A percentile compares a stretch with the other conserved stretches of the same genome.
These are phyloP conservation scores for Ochromonas danica DNA, from an alignment of 108 stramenopile species.

Conservation along the genomic window DNA sequence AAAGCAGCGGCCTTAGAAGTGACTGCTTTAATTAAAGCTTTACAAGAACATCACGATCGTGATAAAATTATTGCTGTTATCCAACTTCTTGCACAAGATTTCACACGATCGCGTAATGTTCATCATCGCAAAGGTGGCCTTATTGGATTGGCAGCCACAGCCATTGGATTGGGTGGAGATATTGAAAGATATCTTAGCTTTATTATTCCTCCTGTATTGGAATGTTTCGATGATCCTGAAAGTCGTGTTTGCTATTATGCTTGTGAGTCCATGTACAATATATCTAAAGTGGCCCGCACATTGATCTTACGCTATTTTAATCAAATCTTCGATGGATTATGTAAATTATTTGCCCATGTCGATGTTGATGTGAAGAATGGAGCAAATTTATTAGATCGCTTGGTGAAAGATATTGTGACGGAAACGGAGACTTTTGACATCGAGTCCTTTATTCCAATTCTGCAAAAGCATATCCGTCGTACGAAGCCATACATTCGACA, in stretches of 20 bases:
- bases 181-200: conserved; percentile 69
- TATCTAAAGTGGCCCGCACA: conserved; percentile 86
- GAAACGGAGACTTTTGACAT: conserved; percentile 86
- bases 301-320: conserved; percentile 81
- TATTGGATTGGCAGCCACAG: conserved; percentile 90
- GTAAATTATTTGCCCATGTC: conserved; percentile 90
- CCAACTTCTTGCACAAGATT: conserved; percentile 82
- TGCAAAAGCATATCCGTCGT: conserved; percentile 89
- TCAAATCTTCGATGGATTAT: conserved; percentile 90
- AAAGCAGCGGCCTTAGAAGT: conserved; percentile 97
- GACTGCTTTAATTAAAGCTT: conserved; percentile 80
- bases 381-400: conserved; percentile 85
- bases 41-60: conserved; percentile 61
- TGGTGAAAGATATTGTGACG: conserved; percentile 93
- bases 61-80: conserved; percentile 78
- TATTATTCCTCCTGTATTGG: conserved; percentile 87
- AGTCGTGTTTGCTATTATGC: conserved; percentile 94
- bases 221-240: conserved; percentile 97
- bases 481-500: conserved; percentile 95
- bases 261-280: conserved; percentile 94
- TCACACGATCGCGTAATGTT: conserved; percentile 90
- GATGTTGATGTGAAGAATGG: conserved; percentile 98
- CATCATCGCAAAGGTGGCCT: conserved; percentile 97
- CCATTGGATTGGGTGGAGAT: conserved; percentile 71
- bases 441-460: conserved; percentile 86